A percentile compares a stretch with the other conserved stretches of the same genome.
These are phyloP conservation scores for Fusarium phyllophilum DNA, from an alignment of 2,329 filamentous ascomycete genomes.

Conservation along the genomic window DNA sequence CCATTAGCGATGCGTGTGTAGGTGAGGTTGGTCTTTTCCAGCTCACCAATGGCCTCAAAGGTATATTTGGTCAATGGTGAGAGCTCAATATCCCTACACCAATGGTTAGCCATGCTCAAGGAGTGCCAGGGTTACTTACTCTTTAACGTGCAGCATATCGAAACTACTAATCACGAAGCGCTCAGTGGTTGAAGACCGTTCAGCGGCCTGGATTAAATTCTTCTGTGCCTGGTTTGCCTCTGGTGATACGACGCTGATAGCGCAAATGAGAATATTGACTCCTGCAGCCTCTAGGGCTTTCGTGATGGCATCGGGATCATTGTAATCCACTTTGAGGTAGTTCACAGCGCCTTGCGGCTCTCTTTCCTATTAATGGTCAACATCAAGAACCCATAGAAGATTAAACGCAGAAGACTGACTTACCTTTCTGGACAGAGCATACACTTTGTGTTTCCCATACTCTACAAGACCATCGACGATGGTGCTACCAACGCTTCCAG, in stretches of 20 bases:
- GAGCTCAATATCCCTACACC: conserved; percentile 23
- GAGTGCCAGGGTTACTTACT: neutral
- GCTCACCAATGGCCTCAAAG: conserved; percentile 35
- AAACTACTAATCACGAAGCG: conserved; percentile 39
- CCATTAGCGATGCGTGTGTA: conserved; percentile 38
- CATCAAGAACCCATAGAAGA: fast-evolving
- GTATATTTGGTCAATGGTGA: conserved; percentile 35
- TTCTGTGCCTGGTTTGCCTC: conserved; percentile 32
- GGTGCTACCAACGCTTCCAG: conserved; percentile 28
- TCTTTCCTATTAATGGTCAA: neutral
- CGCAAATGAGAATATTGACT: conserved; percentile 31
- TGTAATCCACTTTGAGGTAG: conserved; percentile 29
- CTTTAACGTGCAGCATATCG: conserved; percentile 34
- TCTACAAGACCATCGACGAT: conserved; percentile 33
- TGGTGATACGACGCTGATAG: conserved; percentile 29
- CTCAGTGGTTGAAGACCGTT: neutral
- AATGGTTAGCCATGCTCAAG: neutral
- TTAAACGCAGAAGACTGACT: fast-evolving
- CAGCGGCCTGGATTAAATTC: conserved; percentile 29
- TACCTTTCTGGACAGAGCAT: conserved; percentile 25
- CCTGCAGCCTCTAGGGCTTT: conserved; percentile 1
- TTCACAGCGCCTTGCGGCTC: neutral
- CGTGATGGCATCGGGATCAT: neutral
- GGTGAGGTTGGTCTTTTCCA: conserved; percentile 5
- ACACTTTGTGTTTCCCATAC: conserved; percentile 27